A percentile compares a stretch with the other conserved stretches of the same genome.
Conservation (phyloP, 2,329 filamentous ascomycete genomes). For the Chrysoporthe puriensis region DNA sequence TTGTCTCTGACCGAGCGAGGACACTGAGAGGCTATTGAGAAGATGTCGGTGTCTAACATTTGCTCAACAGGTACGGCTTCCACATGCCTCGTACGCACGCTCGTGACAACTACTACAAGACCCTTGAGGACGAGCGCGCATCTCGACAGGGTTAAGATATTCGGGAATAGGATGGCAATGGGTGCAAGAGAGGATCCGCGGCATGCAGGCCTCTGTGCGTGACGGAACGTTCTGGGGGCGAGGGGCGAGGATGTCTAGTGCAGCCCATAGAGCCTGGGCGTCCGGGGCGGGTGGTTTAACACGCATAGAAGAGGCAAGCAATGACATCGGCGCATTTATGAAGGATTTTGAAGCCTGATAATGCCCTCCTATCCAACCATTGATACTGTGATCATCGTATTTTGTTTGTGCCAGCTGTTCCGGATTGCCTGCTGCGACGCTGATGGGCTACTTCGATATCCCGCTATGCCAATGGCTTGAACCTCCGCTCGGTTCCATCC, state of each 20-base stretch:
- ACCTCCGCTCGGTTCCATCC: neutral
- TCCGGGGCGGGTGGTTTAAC: constrained; percentile 28
- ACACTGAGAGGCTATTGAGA: neutral
- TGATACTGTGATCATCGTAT: neutral
- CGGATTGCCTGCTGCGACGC: neutral
- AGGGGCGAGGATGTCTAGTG: constrained; percentile 5
- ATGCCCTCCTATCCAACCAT: too few species aligned
- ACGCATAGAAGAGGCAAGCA: constrained; percentile 36
- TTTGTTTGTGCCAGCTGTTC: neutral
- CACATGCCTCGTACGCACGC: constrained; percentile 63
- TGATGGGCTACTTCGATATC: neutral
- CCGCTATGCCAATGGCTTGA: neutral
- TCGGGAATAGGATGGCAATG: neutral
- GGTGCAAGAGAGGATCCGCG: neutral
- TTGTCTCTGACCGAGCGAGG: constrained; percentile 5
- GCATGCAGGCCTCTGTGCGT: constrained; percentile 13
- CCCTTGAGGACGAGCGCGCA: constrained; percentile 61
- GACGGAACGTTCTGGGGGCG: neutral
- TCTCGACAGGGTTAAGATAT: constrained; percentile 33
- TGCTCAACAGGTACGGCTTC: constrained; percentile 59
- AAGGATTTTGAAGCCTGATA: neutral
- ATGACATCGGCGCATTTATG: constrained; percentile 26
- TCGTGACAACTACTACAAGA: constrained; percentile 62
- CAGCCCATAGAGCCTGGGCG: constrained; percentile 22
- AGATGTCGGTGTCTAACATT: neutral